Evolutionary conservation across 2,329 filamentous ascomycete species (phyloP).

Genomic region (Colletotrichum plurivorum): DNA sequence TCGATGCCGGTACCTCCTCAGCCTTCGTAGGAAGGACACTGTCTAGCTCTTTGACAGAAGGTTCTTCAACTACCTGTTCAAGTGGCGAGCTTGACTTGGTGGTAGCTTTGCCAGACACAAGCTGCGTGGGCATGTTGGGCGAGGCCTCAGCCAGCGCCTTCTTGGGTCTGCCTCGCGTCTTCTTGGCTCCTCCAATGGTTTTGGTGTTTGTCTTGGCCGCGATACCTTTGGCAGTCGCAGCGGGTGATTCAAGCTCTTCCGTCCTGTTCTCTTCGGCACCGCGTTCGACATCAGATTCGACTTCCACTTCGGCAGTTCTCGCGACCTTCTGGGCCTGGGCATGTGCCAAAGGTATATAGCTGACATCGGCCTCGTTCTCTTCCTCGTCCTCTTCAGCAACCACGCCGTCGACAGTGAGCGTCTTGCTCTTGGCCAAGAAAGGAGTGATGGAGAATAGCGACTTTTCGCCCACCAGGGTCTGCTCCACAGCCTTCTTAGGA

Average conservation of each 20-base stretch:
- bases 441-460: constrained; percentile 95
- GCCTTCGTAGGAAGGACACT: constrained; percentile 49
- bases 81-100: constrained; percentile 53
- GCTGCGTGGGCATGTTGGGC: constrained; percentile 56
- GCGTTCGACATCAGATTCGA: not conserved
- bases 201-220: constrained; percentile 45
- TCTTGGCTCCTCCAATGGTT: constrained; percentile 43
- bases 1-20: constrained; percentile 42
- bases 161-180: constrained; percentile 62
- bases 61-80: constrained; percentile 58
- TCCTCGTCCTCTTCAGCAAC: constrained; percentile 54
- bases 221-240: constrained; percentile 42
- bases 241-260: constrained; percentile 11
- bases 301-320: constrained; percentile 28
- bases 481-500: constrained; percentile 68
- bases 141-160: constrained; percentile 62
- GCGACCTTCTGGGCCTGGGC: constrained; percentile 20
- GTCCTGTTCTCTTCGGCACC: not conserved
- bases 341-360: constrained; percentile 37
- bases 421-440: constrained; percentile 84
- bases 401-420: constrained; percentile 54
- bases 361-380: constrained; percentile 45
- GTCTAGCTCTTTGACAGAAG: constrained; percentile 45
- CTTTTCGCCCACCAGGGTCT: constrained; percentile 82
- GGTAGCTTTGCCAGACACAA: constrained; percentile 43